These are phyloP conservation scores for Lathyrus aphaca DNA, from an alignment of 306 rosid genomes.

Conservation along the genomic window DNA sequence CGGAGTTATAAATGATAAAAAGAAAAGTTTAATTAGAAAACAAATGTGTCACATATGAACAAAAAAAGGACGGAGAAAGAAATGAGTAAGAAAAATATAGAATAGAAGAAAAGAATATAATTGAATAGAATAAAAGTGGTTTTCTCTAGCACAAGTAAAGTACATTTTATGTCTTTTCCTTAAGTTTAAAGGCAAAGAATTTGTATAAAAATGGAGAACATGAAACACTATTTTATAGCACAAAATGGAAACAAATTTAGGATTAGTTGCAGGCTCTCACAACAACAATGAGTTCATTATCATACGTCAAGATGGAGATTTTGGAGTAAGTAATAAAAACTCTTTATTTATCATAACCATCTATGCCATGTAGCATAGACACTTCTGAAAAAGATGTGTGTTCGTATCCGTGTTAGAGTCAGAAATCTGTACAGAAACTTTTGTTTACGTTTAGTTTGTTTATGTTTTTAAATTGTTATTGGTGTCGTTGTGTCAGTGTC, in stretches of 20 bases:
- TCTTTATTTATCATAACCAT: neutral
- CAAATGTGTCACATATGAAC: slow-evolving; percentile 37
- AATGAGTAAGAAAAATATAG: neutral
- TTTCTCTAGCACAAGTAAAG: slow-evolving; percentile 49
- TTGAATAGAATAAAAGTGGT: slow-evolving; percentile 25
- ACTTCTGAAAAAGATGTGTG: no score
- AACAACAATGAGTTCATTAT: slow-evolving; percentile 63
- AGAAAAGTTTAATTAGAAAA: slow-evolving; percentile 17
- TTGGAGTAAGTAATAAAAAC: slow-evolving; percentile 43
- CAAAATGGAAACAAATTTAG: slow-evolving; percentile 51
- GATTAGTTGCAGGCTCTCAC: slow-evolving; percentile 76
- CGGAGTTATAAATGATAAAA: slow-evolving; percentile 30
- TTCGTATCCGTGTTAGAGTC: no score
- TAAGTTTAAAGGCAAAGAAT: slow-evolving; percentile 48
- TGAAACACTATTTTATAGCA: neutral
- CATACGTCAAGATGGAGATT: slow-evolving; percentile 55
- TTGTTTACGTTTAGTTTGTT: no score
- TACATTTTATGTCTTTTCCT: slow-evolving; percentile 45
- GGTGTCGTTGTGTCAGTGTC: no score
- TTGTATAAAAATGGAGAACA: slow-evolving; percentile 1
- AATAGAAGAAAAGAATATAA: slow-evolving; percentile 40
- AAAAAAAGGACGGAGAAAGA: slow-evolving; percentile 47
- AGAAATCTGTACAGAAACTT: no score
- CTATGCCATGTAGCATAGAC: no score
- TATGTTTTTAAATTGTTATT: no score